Evolutionary conservation across 148 eudicot genomes (phyloP), one percentile per base, ranked within the genome.

Genomic region (Vaccinium macrocarpon): DNA sequence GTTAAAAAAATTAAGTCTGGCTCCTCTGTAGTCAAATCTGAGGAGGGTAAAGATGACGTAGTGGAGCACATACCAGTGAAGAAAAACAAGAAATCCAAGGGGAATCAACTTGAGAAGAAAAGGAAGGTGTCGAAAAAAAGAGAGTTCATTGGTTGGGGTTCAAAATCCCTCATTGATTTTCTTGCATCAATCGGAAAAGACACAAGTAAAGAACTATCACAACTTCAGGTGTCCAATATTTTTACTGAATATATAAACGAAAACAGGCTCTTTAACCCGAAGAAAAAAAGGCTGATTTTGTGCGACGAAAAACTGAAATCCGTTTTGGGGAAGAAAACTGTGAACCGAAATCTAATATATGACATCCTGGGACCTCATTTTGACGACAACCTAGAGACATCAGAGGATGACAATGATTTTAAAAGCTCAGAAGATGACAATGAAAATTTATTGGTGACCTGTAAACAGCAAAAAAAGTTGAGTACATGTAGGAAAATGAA

Each of bases 131-230:
- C 85, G 68, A 89, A 81, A 78, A 90, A 84, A 74, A 82, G 52
- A 29, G 89, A 91, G 74, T 94, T 88, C 68, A 42, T 82, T 56
- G 94, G 96, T 32, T 94, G 98, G 98, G 98, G 89, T 81, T 94
- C 97, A 38, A 91, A 53, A 82, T 83, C 90, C 74, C 89, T 95
- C 55, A 89, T 93, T 13, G 88, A 82, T 16, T 95, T 95, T 86
- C 96, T 95, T 48, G 15, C 72, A 18, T 91, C 90, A 57, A 86
- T 93, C 52, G 95, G 93, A 78, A 88, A 84, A 87, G 86, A 91
- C 55, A 86, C 92, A 9, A 78, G 66, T 50, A 74, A 84, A 84
- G 29, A 81, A 51, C 46, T 95, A 27, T 81, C 95, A n/a, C 97
- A 89, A 78, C 70, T 82, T 79, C 93, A 94, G 4, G 91, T 91